Evolutionary conservation across 345 rosid genomes (phyloP).

Genomic region (Aquilaria yunnanensis): DNA sequence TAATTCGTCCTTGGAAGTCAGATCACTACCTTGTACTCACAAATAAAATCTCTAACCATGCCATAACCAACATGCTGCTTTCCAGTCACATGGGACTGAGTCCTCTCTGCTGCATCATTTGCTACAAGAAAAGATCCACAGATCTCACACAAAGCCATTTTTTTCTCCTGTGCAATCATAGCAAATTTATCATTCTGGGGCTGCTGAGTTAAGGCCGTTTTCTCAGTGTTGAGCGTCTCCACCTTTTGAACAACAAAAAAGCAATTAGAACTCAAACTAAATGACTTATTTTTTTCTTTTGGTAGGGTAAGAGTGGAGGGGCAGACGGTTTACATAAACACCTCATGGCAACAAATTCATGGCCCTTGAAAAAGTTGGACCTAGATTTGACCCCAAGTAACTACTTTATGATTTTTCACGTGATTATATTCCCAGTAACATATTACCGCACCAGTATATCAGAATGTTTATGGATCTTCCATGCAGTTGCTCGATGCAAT

Average conservation of each 20-base stretch:
- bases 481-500: neutral
- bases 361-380: no score
- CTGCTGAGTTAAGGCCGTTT: slow-evolving; percentile 56
- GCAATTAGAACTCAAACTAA: neutral
- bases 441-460: no score
- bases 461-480: no score
- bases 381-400: no score
- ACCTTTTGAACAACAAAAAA: slow-evolving; percentile 42
- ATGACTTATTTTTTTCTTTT: no score
- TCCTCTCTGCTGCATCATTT: slow-evolving; percentile 94
- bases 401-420: no score
- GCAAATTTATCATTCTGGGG: slow-evolving; percentile 66
- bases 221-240: slow-evolving; percentile 75
- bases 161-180: slow-evolving; percentile 87
- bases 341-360: no score
- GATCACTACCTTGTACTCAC: slow-evolving; percentile 60
- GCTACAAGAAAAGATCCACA: slow-evolving; percentile 99
- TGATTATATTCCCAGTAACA: no score
- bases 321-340: no score
- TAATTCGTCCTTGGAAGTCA: slow-evolving; percentile 11
- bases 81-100: slow-evolving; percentile 92
- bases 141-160: slow-evolving; percentile 93
- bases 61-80: slow-evolving; percentile 99
- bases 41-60: slow-evolving; percentile 86
- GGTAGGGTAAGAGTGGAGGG: no score